phyloP scores from a whole-genome alignment of 768 basidiomycete genomes.

The Boletus sp. region DNA sequence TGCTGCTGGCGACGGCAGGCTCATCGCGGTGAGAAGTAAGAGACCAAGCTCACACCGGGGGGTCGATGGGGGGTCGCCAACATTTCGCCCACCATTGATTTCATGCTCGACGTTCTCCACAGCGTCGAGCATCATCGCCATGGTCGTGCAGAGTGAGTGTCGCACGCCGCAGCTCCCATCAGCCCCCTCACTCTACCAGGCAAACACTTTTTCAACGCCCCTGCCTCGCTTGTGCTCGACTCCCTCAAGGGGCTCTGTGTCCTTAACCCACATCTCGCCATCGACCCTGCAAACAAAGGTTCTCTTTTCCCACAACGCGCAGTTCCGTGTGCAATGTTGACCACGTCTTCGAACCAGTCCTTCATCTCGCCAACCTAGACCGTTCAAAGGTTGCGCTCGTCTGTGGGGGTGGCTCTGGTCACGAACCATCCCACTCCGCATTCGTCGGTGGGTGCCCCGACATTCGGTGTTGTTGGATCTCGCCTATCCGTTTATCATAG shows the following conservation, averaged over 20 bases:
- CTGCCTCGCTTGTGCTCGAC: slow-evolving; percentile 70
- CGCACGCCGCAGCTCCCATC: too few species aligned
- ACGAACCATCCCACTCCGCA: slow-evolving; percentile 87
- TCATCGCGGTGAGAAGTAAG: slow-evolving; percentile 34
- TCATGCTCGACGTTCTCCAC: not conserved
- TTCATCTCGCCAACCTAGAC: slow-evolving; percentile 56
- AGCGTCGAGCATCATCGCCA: not conserved
- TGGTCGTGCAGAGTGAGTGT: not conserved
- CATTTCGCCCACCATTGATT: not conserved
- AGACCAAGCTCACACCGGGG: not conserved
- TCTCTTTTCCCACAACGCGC: not conserved
- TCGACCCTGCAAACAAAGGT: slow-evolving; percentile 76
- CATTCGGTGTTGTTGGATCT: not conserved
- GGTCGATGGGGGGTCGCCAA: slow-evolving; percentile 12
- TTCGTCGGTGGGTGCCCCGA: slow-evolving; percentile 65
- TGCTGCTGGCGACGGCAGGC: slow-evolving; percentile 39
- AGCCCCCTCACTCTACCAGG: not conserved
- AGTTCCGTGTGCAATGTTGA: not conserved
- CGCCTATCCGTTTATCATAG: slow-evolving; percentile 32
- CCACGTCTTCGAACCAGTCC: slow-evolving; percentile 40
- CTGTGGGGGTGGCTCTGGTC: slow-evolving; percentile 85
- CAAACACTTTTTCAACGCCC: slow-evolving; percentile 79
- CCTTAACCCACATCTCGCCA: slow-evolving; percentile 64
- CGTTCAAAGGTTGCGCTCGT: slow-evolving; percentile 69
- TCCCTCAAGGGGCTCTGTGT: slow-evolving; percentile 71